These are phyloP conservation scores for Botrytis medusae DNA, from an alignment of 2,329 filamentous ascomycete species.

Conservation along the genomic window DNA sequence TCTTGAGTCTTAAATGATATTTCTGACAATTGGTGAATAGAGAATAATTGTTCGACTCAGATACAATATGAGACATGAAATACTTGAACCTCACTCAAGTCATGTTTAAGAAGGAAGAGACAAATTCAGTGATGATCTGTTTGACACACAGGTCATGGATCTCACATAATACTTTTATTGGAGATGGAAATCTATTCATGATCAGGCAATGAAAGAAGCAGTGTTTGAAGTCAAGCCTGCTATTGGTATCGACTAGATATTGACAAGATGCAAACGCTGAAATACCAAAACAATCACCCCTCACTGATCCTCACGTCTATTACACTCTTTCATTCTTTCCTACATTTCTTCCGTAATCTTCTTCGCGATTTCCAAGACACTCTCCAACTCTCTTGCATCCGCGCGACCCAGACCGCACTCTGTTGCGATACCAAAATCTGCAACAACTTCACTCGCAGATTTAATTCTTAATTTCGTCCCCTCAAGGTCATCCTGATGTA, in stretches of 20 bases:
- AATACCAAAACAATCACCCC: neutral
- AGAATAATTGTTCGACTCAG: neutral
- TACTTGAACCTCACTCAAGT: neutral
- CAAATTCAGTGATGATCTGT: neutral
- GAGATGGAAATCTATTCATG: neutral
- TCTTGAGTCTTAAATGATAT: too few species aligned
- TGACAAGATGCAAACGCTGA: neutral
- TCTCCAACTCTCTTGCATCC: slow-evolving; percentile 25
- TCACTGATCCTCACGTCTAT: neutral
- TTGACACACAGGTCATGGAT: neutral
- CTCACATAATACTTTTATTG: neutral
- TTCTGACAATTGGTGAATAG: too few species aligned
- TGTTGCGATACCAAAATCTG: slow-evolving; percentile 44
- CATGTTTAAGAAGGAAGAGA: neutral
- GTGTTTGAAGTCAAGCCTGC: slow-evolving; percentile 4
- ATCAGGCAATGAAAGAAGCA: neutral
- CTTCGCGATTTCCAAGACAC: slow-evolving; percentile 23
- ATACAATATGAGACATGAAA: neutral
- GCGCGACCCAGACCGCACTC: slow-evolving; percentile 45
- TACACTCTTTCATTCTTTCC: neutral
- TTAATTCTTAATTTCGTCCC: slow-evolving; percentile 43
- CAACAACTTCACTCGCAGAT: slow-evolving; percentile 38
- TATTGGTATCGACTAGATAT: neutral
- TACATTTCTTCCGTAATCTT: slow-evolving; percentile 3
- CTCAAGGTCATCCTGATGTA: slow-evolving; percentile 43